Evolutionary conservation across 768 basidiomycete species (phyloP), one percentile per base, ranked within the genome.

Genomic region (Phaeotremella skinneri): DNA sequence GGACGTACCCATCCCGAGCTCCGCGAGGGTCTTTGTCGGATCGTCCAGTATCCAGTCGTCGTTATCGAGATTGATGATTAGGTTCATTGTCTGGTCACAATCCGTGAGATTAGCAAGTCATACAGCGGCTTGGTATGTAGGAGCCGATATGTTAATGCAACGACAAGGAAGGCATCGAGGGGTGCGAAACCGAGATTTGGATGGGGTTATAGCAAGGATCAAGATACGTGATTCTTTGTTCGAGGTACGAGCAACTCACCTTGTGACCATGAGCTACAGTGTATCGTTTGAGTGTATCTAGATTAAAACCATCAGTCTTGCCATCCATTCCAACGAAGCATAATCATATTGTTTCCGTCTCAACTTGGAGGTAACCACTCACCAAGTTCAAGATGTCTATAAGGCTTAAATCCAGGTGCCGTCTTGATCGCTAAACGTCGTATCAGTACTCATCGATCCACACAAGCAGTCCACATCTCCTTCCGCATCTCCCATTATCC

Each of bases 61-160:
- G 69, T 93, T 84, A 70, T 96, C 91, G 57, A 98, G 83, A 77
- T 99, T 99, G 73, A 99, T 97, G 77, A 99, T 97, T 27, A 99
- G 82, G 79, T 99, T 98, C 30, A 89, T 89, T 1, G 93, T 94
- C 94, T 97, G 59, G n/a, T 68, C n/a, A n/a, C n/a, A n/a, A n/a
- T n/a, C n/a, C 23, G 9, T 23, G 26, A 5, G 32, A 11, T 17
- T 25, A 16, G 43, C 30, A 41, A 27, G 47, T 26, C 42, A 34
- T 5, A 47, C 7, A 25, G 20, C 30, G 48, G 23, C 6, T 21
- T n/a, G 21, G 54, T 9, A 37, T 29, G 39, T 49, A 17, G 39
- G 9, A 11, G 34, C 41, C 23, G 14, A n/a, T n/a, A 45, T 37
- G 54, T 4, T 13, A 16, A 11, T 13, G 52, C 37, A 25, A 31